Evolutionary conservation across 2,329 filamentous ascomycete genomes (phyloP).

Genomic region (Penicillium sclerotiorum): DNA sequence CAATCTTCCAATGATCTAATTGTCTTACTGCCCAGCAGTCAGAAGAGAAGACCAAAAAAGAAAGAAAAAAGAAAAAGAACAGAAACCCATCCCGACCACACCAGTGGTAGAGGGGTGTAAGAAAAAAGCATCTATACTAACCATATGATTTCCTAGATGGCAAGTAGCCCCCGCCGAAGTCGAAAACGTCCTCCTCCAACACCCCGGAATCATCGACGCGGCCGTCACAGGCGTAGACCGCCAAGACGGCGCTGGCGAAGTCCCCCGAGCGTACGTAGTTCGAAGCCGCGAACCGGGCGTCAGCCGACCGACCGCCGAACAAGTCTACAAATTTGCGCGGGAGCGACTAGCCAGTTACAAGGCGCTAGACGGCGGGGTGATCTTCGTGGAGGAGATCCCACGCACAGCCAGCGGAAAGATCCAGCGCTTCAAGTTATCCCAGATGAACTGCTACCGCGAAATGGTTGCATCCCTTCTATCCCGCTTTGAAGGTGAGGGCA

Average conservation of each 20-base stretch:
- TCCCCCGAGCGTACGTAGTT: constrained; percentile 53
- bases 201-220: constrained; percentile 48
- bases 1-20: neutral
- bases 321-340: constrained; percentile 48
- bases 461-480: constrained; percentile 35
- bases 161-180: constrained; percentile 54
- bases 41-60: neutral
- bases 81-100: neutral
- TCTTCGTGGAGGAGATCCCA: constrained; percentile 54
- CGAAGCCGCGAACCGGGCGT: constrained; percentile 24
- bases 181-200: constrained; percentile 49
- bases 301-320: constrained; percentile 37
- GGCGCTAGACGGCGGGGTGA: constrained; percentile 49
- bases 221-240: constrained; percentile 50
- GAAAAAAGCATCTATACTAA: neutral
- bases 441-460: constrained; percentile 44
- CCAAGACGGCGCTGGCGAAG: constrained; percentile 36
- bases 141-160: constrained; percentile 35
- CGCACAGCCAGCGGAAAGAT: constrained; percentile 56
- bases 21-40: too few species aligned
- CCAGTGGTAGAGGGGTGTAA: too few species aligned
- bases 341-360: constrained; percentile 53
- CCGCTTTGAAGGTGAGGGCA: constrained; percentile 5
- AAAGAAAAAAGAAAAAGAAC: neutral
- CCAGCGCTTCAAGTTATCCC: constrained; percentile 43